phyloP scores from a whole-genome alignment of 768 basidiomycete species.

The Filobasidium wieringae region DNA sequence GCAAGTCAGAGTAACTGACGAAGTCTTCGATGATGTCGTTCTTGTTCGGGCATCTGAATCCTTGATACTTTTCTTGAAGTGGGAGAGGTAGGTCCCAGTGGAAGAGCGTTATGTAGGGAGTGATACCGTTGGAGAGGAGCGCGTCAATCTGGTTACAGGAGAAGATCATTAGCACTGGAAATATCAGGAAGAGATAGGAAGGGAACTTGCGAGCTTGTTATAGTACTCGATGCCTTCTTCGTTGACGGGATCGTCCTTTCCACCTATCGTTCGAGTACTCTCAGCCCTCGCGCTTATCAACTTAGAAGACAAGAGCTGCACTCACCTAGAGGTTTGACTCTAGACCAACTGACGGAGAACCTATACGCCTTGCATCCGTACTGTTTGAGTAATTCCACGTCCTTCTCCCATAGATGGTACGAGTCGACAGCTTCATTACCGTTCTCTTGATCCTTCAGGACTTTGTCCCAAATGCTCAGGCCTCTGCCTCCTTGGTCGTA shows the following conservation, averaged over 20 bases:
- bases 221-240: constrained; percentile 36
- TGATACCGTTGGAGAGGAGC: constrained; percentile 20
- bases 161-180: neutral
- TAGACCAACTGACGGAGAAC: constrained; percentile 64
- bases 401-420: constrained; percentile 8
- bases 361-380: constrained; percentile 63
- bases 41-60: constrained; percentile 10
- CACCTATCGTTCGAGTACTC: constrained; percentile 39
- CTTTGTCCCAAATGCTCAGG: neutral
- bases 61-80: constrained; percentile 19
- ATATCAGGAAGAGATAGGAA: neutral
- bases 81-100: constrained; percentile 30
- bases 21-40: constrained; percentile 20
- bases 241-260: constrained; percentile 61
- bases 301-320: neutral
- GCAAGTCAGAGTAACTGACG: constrained; percentile 17
- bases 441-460: neutral
- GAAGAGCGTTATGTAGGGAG: constrained; percentile 24
- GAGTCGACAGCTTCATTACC: constrained; percentile 7
- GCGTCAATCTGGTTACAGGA: constrained; percentile 32
- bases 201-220: constrained; percentile 15
- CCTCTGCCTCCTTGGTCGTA: constrained; percentile 3
- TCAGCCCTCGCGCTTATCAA: neutral
- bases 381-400: constrained; percentile 44
- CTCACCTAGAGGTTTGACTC: constrained; percentile 52